Conservation (phyloP, 2,329 filamentous ascomycete genomes). For the Apiospora aurea region DNA sequence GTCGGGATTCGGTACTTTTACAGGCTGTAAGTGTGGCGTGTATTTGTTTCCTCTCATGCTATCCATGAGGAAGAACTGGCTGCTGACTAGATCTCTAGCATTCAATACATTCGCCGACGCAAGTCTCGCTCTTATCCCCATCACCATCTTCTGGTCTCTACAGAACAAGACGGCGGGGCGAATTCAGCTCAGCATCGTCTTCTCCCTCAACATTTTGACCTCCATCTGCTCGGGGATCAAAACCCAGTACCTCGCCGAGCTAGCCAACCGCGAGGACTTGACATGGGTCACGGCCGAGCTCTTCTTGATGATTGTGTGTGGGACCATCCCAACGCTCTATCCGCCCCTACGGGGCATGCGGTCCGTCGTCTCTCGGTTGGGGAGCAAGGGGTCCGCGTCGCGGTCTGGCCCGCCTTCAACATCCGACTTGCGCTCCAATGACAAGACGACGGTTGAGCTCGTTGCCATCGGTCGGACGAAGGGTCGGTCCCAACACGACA, state of each 20-base stretch:
- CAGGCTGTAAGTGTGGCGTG: not conserved
- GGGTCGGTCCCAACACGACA: not conserved
- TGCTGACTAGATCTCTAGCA: not conserved
- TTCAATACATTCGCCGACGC: conserved; percentile 20
- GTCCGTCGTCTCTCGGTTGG: not conserved
- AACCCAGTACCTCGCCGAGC: conserved; percentile 1
- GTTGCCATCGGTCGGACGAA: not conserved
- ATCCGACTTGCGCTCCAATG: not conserved
- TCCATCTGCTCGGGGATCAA: conserved; percentile 22
- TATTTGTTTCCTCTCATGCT: not conserved
- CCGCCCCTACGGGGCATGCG: not conserved
- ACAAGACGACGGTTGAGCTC: not conserved
- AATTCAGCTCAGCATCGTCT: conserved; percentile 4
- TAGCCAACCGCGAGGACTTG: conserved; percentile 8
- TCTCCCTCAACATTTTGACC: not conserved
- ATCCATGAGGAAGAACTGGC: too few relatives aligned
- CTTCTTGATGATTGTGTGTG: conserved; percentile 20
- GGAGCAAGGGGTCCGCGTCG: not conserved
- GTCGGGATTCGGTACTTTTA: conserved; percentile 1
- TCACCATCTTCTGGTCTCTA: conserved; percentile 16
- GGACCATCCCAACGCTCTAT: not conserved
- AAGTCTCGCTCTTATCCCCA: not conserved
- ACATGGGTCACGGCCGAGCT: conserved; percentile 18
- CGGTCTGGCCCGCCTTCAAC: not conserved
- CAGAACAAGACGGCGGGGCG: not conserved